Conservation (phyloP, 2,329 filamentous ascomycete species). For the Claviceps africana region DNA sequence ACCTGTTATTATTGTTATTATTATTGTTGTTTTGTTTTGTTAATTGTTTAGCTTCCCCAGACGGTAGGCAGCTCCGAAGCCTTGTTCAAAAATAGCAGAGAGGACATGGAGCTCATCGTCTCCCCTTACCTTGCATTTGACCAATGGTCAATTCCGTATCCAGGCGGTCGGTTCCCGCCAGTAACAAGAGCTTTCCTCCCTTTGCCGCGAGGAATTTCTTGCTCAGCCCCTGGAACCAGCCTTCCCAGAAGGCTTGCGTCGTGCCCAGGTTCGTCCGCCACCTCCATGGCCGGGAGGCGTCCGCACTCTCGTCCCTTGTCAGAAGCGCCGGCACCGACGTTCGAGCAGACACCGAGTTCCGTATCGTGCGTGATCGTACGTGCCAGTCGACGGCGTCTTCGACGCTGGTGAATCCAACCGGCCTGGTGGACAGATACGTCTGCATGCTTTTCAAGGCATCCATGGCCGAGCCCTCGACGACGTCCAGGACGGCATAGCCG, state of each 20-base stretch:
- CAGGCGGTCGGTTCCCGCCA: conserved; percentile 79
- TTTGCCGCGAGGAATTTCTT: conserved; percentile 71
- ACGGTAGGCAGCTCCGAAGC: neutral
- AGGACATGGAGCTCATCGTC: neutral
- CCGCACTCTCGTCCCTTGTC: conserved; percentile 27
- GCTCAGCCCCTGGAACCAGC: conserved; percentile 82
- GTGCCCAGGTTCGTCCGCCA: conserved; percentile 77
- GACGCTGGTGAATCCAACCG: conserved; percentile 61
- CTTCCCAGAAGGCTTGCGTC: conserved; percentile 86
- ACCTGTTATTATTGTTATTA: too few relatives aligned
- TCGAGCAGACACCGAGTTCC: conserved; percentile 69
- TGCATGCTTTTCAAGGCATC: conserved; percentile 93
- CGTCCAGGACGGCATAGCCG: conserved; percentile 82
- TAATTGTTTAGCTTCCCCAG: neutral
- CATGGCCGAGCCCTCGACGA: conserved; percentile 91
- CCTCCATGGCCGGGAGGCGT: conserved; percentile 43
- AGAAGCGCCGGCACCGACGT: conserved; percentile 77
- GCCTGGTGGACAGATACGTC: conserved; percentile 72
- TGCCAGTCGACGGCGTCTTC: conserved; percentile 88
- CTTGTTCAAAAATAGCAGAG: conserved; percentile 5
- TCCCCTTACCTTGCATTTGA: conserved; percentile 71
- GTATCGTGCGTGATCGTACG: conserved; percentile 71
- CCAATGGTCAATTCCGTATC: conserved; percentile 91
- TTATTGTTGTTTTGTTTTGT: too few relatives aligned
- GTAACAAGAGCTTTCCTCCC: conserved; percentile 70